Evolutionary conservation across 495 filamentous ascomycete genomes (phyloP), one percentile per base, ranked within the genome.

Genomic region (Hapsidospora chrysogenum): DNA sequence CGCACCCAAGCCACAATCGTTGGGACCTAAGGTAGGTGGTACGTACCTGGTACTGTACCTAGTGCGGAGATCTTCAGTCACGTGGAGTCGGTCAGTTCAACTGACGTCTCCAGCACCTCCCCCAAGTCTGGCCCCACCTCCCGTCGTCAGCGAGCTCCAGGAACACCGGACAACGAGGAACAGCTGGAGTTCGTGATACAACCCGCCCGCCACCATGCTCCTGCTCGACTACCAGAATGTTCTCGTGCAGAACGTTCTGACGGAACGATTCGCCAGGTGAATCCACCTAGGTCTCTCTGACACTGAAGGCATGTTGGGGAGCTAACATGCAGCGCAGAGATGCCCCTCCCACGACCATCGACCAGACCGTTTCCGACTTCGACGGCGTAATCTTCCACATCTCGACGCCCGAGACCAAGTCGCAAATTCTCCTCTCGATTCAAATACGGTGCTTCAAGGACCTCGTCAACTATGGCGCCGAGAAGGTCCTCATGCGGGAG

Each of bases 221-320:
- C 78, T 96, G 51, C 76, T 99, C 48, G 89, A 99, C 54, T 99
- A 99, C 55, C 89, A 96, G 53, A 99, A 99, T 60, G 85, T 92
- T 38, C 68, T 96, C 49, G 93, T 99, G 52, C 83, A 94, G 61
- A 80, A 85, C 37, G 74, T 96, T 45, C 76, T 99, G 42, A 92
- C 78, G 39, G 89, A 99, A 63, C 80, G 89, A 44, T 87, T 96
- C 61, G 77, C 80, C 28, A 83, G 83, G 85, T 89, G 70, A 44
- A 52, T 41, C 30, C 15, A 25, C 26, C n/a, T n/a, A n/a, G n/a
- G n/a, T 47, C 40, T n/a, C 13, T 38, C 36, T 19, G 25, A 31
- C 25, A 35, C 39, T 25, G 17, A 27, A 14, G 14, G 32, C 19
- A 33, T 31, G 11, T 23, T n/a, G n/a, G n/a, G 34, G 27, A 33